Evolutionary conservation across 2,329 filamentous ascomycete species (phyloP).

Genomic region (Helotiales sp.): DNA sequence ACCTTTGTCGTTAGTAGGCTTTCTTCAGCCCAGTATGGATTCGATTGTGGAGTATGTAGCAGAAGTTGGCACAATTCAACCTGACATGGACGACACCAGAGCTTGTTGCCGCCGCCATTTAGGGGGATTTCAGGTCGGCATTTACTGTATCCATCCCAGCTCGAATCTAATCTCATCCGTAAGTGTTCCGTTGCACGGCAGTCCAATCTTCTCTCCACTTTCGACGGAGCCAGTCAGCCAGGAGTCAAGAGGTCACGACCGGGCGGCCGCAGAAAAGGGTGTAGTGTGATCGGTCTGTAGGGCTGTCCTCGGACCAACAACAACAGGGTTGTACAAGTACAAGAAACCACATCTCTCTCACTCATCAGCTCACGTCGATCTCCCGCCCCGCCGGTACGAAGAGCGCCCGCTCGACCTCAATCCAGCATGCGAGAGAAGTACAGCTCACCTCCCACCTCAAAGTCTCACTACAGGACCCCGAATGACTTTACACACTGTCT

Average conservation of each 20-base stretch:
- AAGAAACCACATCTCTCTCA: not conserved
- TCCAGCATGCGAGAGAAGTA: not conserved
- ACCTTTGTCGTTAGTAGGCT: not conserved
- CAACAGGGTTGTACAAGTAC: not conserved
- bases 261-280: not conserved
- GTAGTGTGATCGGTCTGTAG: constrained; percentile 11
- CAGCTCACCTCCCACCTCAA: constrained; percentile 1
- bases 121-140: not conserved
- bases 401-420: not conserved
- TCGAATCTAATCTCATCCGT: not conserved
- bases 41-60: not conserved
- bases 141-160: too few relatives aligned
- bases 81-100: not conserved
- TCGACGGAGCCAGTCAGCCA: constrained; percentile 1
- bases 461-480: constrained; percentile 1
- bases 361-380: constrained; percentile 15
- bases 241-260: not conserved
- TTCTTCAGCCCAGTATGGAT: constrained; percentile 21
- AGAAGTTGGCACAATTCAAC: not conserved
- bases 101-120: not conserved
- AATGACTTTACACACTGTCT: not conserved
- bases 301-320: constrained; percentile 4
- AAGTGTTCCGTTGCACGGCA: not conserved
- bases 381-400: constrained; percentile 10
- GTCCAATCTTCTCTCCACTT: not conserved